Base-by-base conservation (phyloP, 2,329 filamentous ascomycete genomes). In the Arthrobotrys iridis region DNA sequence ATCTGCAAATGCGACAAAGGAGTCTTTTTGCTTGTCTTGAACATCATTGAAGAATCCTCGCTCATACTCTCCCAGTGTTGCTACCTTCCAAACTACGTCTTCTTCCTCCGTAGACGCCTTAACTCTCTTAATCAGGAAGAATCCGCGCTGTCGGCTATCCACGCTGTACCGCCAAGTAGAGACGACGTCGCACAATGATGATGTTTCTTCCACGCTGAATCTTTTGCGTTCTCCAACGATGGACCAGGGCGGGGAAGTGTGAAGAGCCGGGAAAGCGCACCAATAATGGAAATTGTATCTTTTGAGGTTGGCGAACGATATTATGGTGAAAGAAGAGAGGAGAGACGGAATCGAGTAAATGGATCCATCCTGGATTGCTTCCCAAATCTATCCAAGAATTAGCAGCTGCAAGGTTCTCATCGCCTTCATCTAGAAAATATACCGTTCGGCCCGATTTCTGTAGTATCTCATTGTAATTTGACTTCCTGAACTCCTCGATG, bases 281-380 rank as follows among this genome's bases (percentile, higher is more conserved):
- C 96, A 96, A 83, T 98, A 98, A n/a, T 91, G 93, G 81, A 98
- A 97, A 77, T 90, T 92, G 84, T 98, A 98, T 81, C 96, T 97
- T 82, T 99, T 99, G 33, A 99, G 87, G 81, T 99, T 94, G 77
- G 95, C 94, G 81, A 92, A 99, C 13, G 93, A 97, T 48, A 98
- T 88, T 71, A 96, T 89, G 24, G 92, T 87, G 82, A 97, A 98
- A 4, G 92, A 95, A 3, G 93, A 89, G 15, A 99, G 88, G 1
- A 98, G 87, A 3, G 94, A 97, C 1, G 95, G 95, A 58, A 94
- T 92, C 7, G 93, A 95, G 83, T 96, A 98, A 79, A 99, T 97
- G 41, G 92, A 96, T 70, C 93, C 94, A 83, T 99, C 95, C 78
- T 93, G 90, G 80, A 99, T 97, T 24, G 95, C 94, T 82, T 98